Conservation (phyloP, 345 rosid species). For the Brassica rapa region DNA sequence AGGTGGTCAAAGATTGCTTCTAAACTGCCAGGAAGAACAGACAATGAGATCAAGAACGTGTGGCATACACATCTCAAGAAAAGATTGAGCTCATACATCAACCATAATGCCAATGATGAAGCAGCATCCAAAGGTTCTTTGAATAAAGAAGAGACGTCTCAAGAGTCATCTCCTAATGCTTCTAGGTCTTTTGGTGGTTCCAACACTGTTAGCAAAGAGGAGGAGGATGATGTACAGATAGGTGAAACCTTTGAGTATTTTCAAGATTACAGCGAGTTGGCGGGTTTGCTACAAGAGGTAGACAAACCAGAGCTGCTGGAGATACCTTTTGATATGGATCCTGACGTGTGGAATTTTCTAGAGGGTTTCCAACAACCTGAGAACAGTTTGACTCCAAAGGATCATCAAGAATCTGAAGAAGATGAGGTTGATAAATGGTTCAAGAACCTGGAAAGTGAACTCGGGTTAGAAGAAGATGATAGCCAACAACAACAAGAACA, state of each 20-base stretch:
- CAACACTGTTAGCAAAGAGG: conserved; percentile 30
- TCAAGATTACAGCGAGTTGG: conserved; percentile 19
- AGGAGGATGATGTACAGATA: conserved; percentile 21
- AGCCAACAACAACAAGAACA: conserved; percentile 20
- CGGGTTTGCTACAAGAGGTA: conserved; percentile 53
- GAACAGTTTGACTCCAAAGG: conserved; percentile 28
- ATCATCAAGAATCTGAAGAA: conserved; percentile 24
- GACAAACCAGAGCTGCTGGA: conserved; percentile 57
- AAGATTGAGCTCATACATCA: conserved; percentile 31
- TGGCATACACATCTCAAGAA: conserved; percentile 60
- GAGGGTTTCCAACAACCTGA: conserved; percentile 46
- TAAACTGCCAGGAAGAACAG: conserved; percentile 52
- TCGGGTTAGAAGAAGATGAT: conserved; percentile 52
- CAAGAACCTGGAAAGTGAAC: conserved; percentile 63
- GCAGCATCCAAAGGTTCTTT: conserved; percentile 32
- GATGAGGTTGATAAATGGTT: conserved; percentile 59
- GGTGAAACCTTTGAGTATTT: conserved; percentile 20
- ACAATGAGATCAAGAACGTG: conserved; percentile 56
- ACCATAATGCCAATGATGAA: conserved; percentile 21
- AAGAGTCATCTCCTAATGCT: conserved; percentile 41
- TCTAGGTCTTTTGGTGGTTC: conserved; percentile 50
- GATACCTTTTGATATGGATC: conserved; percentile 58
- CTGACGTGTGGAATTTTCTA: conserved; percentile 68
- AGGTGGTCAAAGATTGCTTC: conserved; percentile 63
- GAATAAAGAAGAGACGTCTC: conserved; percentile 34